Conservation (phyloP, 2,329 filamentous ascomycete species). For the Penicillium sclerotiorum region DNA sequence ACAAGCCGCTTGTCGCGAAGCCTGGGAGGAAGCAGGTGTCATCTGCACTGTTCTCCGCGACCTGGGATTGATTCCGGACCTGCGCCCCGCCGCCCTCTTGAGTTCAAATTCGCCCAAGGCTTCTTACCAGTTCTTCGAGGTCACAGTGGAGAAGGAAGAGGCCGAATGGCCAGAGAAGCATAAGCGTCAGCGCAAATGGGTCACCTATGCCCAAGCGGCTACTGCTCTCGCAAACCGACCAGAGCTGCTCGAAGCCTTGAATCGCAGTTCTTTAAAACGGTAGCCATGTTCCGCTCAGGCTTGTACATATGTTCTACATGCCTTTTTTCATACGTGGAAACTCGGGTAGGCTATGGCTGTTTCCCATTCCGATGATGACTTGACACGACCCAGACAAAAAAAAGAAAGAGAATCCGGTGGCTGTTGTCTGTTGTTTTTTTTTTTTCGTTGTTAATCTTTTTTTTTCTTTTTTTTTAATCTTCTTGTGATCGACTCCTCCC, state of each 20-base stretch:
- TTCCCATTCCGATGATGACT: slow-evolving; percentile 20
- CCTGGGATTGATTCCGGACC: slow-evolving; percentile 83
- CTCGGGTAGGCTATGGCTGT: slow-evolving; percentile 8
- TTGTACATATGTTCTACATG: slow-evolving; percentile 8
- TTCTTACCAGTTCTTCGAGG: slow-evolving; percentile 68
- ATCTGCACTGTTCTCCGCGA: slow-evolving; percentile 81
- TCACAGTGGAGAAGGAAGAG: slow-evolving; percentile 82
- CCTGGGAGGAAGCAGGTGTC: slow-evolving; percentile 98
- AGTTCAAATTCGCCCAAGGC: slow-evolving; percentile 68
- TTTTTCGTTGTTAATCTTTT: slow-evolving; percentile 5
- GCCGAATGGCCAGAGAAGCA: slow-evolving; percentile 89
- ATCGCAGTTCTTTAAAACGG: slow-evolving; percentile 71
- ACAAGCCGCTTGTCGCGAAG: slow-evolving; percentile 83
- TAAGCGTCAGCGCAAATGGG: slow-evolving; percentile 89
- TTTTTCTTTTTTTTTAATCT: not conserved
- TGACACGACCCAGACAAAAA: slow-evolving; percentile 21
- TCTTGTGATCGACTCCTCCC: not conserved
- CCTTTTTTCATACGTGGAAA: slow-evolving; percentile 13
- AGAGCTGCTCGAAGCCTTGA: slow-evolving; percentile 84
- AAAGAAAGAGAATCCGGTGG: slow-evolving; percentile 21
- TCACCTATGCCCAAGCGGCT: slow-evolving; percentile 79
- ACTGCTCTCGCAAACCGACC: slow-evolving; percentile 75
- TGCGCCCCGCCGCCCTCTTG: slow-evolving; percentile 60
- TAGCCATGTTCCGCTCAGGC: slow-evolving; percentile 27
- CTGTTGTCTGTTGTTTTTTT: slow-evolving; percentile 18